These are phyloP conservation scores for Pythium pyrilobum DNA, from an alignment of 352 stramenopile species.

Conservation along the genomic window DNA sequence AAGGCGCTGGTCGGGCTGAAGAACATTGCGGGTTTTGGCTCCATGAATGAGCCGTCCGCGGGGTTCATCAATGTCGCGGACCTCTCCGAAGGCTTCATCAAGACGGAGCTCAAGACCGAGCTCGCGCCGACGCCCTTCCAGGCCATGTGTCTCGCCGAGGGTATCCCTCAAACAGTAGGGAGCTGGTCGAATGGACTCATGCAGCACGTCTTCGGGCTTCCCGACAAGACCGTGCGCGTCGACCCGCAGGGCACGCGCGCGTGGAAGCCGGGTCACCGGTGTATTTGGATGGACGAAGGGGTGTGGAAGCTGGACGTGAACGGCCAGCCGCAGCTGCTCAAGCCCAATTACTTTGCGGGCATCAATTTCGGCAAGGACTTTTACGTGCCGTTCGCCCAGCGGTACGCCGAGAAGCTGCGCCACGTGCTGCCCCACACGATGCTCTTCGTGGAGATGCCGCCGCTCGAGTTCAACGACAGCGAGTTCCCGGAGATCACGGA, in stretches of 20 bases:
- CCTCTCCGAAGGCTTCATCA: constrained; percentile 46
- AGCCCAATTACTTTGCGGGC: constrained; percentile 61
- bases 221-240: constrained; percentile 38
- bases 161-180: constrained; percentile 49
- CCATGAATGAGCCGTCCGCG: constrained; percentile 89
- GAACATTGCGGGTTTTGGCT: constrained; percentile 88
- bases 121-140: constrained; percentile 77
- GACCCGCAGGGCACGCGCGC: constrained; percentile 52
- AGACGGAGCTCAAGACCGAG: constrained; percentile 61
- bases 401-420: constrained; percentile 54
- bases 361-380: constrained; percentile 75
- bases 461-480: constrained; percentile 64
- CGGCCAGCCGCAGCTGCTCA: constrained; percentile 40
- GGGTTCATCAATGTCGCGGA: constrained; percentile 72
- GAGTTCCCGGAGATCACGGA: constrained; percentile 64
- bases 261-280: constrained; percentile 60
- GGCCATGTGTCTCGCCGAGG: constrained; percentile 73
- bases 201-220: constrained; percentile 59
- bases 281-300: constrained; percentile 80
- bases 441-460: constrained; percentile 78
- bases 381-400: constrained; percentile 78
- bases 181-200: constrained; percentile 74
- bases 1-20: constrained; percentile 48
- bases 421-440: constrained; percentile 49
- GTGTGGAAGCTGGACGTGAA: constrained; percentile 59